Evolutionary conservation across 2,329 filamentous ascomycete genomes (phyloP).

Genomic region (Fusarium succisae): DNA sequence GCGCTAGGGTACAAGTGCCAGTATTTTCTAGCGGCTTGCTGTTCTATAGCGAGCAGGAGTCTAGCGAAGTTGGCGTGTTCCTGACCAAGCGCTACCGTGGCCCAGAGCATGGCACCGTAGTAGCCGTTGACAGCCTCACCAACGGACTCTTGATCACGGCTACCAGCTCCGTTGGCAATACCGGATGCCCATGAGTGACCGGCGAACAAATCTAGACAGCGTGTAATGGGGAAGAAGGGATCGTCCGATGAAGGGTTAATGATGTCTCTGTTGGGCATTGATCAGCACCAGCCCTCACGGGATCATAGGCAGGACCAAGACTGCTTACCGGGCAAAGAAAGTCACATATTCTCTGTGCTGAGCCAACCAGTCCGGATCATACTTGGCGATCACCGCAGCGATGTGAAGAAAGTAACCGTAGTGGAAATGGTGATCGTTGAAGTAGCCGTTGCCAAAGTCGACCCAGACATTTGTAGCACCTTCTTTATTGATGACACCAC

Average conservation of each 20-base stretch:
- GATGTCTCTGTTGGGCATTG: neutral
- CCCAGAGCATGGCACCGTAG: neutral
- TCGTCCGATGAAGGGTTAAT: neutral
- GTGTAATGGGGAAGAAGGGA: neutral
- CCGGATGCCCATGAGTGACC: neutral
- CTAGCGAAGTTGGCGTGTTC: neutral
- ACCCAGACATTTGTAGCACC: neutral
- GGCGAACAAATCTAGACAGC: neutral
- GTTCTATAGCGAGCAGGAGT: neutral
- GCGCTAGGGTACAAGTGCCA: neutral
- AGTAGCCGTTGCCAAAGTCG: neutral
- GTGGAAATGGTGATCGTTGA: neutral
- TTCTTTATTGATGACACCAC: neutral
- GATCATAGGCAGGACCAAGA: rapidly evolving
- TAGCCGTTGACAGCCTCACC: neutral
- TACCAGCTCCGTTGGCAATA: neutral
- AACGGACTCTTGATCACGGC: neutral
- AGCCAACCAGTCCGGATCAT: neutral
- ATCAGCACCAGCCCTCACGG: neutral
- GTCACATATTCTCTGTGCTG: neutral
- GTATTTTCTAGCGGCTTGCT: neutral
- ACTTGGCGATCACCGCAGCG: neutral
- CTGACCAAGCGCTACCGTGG: neutral
- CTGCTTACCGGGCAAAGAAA: neutral
- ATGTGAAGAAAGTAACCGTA: neutral